A percentile compares a stretch with the other conserved stretches of the same genome.
phyloP scores from a whole-genome alignment of 352 stramenopile species.

The Pythium sukuiense region DNA sequence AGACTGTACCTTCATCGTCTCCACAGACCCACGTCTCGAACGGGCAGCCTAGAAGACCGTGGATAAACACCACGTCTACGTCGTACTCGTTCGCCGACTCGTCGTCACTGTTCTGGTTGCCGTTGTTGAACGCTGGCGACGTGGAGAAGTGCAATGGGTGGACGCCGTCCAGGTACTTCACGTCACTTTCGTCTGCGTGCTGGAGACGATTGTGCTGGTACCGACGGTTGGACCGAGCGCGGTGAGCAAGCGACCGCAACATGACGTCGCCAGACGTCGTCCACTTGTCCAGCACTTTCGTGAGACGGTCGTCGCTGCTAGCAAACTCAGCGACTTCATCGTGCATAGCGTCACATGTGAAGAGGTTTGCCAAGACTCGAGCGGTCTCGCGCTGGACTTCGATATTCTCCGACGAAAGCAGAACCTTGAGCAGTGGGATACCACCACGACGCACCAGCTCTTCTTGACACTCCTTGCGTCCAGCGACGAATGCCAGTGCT shows the following conservation, averaged over 20 bases:
- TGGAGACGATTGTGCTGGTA: constrained; percentile 44
- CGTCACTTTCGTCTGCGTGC: constrained; percentile 28
- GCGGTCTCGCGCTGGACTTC: constrained; percentile 59
- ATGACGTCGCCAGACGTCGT: constrained; percentile 43
- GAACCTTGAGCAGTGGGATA: constrained; percentile 51
- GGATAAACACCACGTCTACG: constrained; percentile 82
- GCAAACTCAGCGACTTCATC: constrained; percentile 36
- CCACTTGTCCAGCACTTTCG: constrained; percentile 43
- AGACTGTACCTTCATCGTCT: constrained; percentile 57
- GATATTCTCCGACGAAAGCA: constrained; percentile 42
- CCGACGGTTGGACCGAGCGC: constrained; percentile 51
- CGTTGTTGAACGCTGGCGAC: constrained; percentile 22
- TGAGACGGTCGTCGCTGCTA: constrained; percentile 38
- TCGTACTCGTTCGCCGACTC: constrained; percentile 44
- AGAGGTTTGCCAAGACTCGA: constrained; percentile 67
- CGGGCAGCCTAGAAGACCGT: constrained; percentile 74
- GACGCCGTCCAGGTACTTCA: constrained; percentile 71
- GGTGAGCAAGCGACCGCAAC: constrained; percentile 56
- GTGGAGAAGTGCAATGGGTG: constrained; percentile 64
- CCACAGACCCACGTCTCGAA: constrained; percentile 81
- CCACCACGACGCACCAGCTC: constrained; percentile 54
- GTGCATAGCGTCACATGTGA: constrained; percentile 53
- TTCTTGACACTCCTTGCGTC: constrained; percentile 53
- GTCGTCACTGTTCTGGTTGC: constrained; percentile 11
- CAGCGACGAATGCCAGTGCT: constrained; percentile 61